phyloP scores from a whole-genome alignment of 805 yeast species.

The Candida tallmaniae region DNA sequence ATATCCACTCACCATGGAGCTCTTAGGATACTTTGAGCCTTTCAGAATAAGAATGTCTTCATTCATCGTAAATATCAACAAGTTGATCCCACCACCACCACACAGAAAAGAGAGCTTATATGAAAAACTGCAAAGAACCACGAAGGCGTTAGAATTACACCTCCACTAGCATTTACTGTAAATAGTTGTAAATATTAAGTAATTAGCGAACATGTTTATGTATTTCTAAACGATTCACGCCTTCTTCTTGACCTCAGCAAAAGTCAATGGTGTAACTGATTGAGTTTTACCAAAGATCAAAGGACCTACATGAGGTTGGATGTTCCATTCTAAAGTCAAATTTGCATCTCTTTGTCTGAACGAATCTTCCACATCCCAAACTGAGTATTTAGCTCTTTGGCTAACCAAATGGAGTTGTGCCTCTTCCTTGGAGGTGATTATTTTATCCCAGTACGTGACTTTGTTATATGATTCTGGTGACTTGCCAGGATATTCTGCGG shows the following conservation, averaged over 20 bases:
- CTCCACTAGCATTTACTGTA: no score
- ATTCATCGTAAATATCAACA: not conserved
- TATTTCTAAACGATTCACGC: no score
- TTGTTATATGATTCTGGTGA: slow-evolving; percentile 46
- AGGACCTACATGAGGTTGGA: slow-evolving; percentile 89
- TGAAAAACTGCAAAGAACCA: not conserved
- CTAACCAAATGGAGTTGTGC: slow-evolving; percentile 53
- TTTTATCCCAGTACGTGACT: slow-evolving; percentile 89
- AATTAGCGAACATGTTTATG: no score
- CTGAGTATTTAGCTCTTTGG: slow-evolving; percentile 69
- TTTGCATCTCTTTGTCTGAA: slow-evolving; percentile 62
- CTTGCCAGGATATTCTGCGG: slow-evolving; percentile 71
- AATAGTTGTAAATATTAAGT: no score
- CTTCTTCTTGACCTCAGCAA: slow-evolving; percentile 18
- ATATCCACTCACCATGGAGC: not conserved
- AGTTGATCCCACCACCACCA: not conserved
- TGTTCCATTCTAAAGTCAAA: slow-evolving; percentile 78
- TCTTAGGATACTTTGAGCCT: no score
- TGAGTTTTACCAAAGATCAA: slow-evolving; percentile 59
- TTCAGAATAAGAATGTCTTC: not conserved
- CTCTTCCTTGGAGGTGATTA: slow-evolving; percentile 53
- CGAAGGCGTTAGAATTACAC: not conserved
- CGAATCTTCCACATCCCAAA: slow-evolving; percentile 75
- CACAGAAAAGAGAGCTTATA: not conserved
- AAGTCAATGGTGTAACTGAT: slow-evolving; percentile 22